phyloP scores from a whole-genome alignment of 2,329 filamentous ascomycete species.

The Acrodontium crateriforme region DNA sequence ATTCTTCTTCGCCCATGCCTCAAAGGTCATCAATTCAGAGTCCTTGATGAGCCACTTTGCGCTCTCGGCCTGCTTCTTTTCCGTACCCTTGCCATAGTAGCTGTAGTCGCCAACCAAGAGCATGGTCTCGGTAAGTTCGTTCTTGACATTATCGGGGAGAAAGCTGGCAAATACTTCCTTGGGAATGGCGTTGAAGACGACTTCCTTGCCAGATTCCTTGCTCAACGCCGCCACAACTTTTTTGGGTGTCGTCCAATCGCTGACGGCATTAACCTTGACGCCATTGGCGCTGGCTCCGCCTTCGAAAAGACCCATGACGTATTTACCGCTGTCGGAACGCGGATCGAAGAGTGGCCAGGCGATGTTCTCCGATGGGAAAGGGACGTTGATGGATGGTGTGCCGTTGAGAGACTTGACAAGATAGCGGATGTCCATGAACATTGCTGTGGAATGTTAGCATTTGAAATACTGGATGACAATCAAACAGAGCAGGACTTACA shows the following conservation, averaged over 20 bases:
- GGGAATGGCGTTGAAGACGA: slow-evolving; percentile 13
- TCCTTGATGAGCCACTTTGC: slow-evolving; percentile 15
- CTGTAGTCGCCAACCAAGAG: slow-evolving; percentile 13
- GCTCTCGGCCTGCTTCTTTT: slow-evolving; percentile 15
- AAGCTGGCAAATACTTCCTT: slow-evolving; percentile 12
- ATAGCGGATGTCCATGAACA: slow-evolving; percentile 7
- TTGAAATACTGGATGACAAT: not conserved
- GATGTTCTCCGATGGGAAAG: slow-evolving; percentile 13
- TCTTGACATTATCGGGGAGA: slow-evolving; percentile 12
- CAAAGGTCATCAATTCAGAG: slow-evolving; percentile 7
- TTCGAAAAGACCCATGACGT: slow-evolving; percentile 17
- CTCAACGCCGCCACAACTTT: slow-evolving; percentile 12
- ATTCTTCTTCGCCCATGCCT: slow-evolving; percentile 10
- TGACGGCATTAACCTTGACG: slow-evolving; percentile 13
- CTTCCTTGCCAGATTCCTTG: slow-evolving; percentile 12
- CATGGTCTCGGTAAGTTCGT: slow-evolving; percentile 19
- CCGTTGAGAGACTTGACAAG: slow-evolving; percentile 10
- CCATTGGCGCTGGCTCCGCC: slow-evolving; percentile 13
- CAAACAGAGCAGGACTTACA: slow-evolving; percentile 7
- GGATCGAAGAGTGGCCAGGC: slow-evolving; percentile 16
- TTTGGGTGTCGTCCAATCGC: slow-evolving; percentile 17
- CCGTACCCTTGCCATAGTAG: slow-evolving; percentile 16
- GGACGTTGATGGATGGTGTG: slow-evolving; percentile 10
- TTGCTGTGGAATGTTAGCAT: not conserved
- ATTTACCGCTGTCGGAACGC: slow-evolving; percentile 16